These are phyloP conservation scores for Crepidotus variabilis DNA, from an alignment of 768 basidiomycete genomes.

Conservation along the genomic window DNA sequence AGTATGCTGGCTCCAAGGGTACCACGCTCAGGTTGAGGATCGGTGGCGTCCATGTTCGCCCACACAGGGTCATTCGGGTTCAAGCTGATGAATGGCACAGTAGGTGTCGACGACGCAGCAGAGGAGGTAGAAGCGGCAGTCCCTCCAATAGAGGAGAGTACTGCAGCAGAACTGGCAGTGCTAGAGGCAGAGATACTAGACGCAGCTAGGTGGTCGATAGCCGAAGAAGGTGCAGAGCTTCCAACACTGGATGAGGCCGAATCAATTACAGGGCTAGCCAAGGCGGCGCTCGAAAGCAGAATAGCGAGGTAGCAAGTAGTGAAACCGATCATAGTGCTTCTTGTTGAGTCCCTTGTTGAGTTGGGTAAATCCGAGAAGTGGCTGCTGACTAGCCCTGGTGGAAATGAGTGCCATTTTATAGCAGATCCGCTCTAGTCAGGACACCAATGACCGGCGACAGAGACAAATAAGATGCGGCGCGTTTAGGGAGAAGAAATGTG, in stretches of 20 bases:
- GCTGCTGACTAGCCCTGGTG: neutral
- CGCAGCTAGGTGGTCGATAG: constrained; percentile 11
- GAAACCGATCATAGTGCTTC: constrained; percentile 32
- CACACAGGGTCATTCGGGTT: constrained; percentile 19
- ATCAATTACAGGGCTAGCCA: constrained; percentile 21
- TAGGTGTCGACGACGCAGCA: constrained; percentile 37
- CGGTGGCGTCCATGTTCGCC: constrained; percentile 23
- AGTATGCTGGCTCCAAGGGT: constrained; percentile 44
- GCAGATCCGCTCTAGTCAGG: neutral
- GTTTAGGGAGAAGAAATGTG: too few relatives aligned
- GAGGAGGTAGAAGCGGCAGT: constrained; percentile 12
- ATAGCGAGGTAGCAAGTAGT: constrained; percentile 31
- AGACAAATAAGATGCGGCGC: too few relatives aligned
- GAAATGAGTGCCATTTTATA: neutral
- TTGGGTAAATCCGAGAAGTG: neutral
- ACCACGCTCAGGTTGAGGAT: constrained; percentile 42
- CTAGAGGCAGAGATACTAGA: constrained; percentile 11
- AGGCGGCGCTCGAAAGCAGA: constrained; percentile 24
- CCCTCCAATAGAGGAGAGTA: constrained; percentile 13
- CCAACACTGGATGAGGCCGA: constrained; percentile 13
- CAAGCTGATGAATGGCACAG: constrained; percentile 19
- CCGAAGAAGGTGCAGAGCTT: constrained; percentile 19
- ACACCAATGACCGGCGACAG: too few relatives aligned
- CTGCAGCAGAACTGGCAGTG: constrained; percentile 15
- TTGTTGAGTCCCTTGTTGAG: neutral